Evolutionary conservation across 352 stramenopile genomes (phyloP), one percentile per base, ranked within the genome.

Genomic region (Globisporangium heterothallicum): DNA sequence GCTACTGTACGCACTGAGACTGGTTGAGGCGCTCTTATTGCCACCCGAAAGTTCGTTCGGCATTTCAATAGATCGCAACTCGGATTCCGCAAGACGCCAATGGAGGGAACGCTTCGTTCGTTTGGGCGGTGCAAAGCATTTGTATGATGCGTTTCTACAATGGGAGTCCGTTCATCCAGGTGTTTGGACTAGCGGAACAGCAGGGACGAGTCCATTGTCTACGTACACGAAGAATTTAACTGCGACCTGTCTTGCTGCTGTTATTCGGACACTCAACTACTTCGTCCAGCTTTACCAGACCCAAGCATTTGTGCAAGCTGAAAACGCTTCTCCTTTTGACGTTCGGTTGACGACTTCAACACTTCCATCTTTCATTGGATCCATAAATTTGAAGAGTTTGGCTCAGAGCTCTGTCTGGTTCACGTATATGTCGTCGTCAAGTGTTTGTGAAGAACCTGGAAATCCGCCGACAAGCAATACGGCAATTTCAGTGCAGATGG

Each of bases 61-160:
- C 7, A 12, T 13, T 2, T 9, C 0, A 19, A 16, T 12, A 6
- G 44, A 53, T 8, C 13, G 12, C 10, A 43, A 45, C 9, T 48
- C 65, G 0, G 71, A 88, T 51, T 64, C 51, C 0, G 73, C 76
- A 2, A 68, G 74, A 21, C 68, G 82, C 18, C 78, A 91, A 40
- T 93, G 82, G 82, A 74, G 78, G 35, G 78, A 93, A 21, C 78
- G 78, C 0, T 93, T 93, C 49, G 65, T 88, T 16, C 76, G 79
- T 8, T 56, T 91, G 9, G 79, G 78, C 18, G 82, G 82, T 9
- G 52, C 58, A 0, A 55, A 41, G 5, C 66, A 88, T 56, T 38
- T 93, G 12, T 73, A 73, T 40, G 53, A 69, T 19, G 64, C 45
- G 8, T 45, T 86, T 9, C 26, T 78, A 6, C 47, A 58, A 14